Evolutionary conservation across 2,329 filamentous ascomycete species (phyloP), one percentile per base, ranked within the genome.

Genomic region (Plectosphaerella cucumerina): DNA sequence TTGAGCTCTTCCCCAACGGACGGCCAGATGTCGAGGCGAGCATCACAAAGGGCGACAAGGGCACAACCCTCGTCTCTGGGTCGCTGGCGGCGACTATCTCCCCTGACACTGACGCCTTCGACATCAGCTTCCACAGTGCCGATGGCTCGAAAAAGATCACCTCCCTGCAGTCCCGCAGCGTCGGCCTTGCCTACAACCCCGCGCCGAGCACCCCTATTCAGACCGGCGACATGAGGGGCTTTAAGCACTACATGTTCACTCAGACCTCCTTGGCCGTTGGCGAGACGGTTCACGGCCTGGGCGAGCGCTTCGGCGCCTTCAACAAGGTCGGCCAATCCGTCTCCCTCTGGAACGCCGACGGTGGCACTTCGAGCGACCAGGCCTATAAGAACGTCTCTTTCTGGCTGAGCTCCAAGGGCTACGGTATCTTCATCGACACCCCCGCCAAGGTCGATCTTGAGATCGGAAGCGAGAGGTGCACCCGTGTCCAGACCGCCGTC

Each of bases 261-360:
- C 78, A 81, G 62, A 81, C 77, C 1, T 75, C 71, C 5, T 68
- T 82, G 2, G 68, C 70, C 3, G 77, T 82, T 1, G 79, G 79
- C 23, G 88, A 91, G 65, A 81, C 83, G 1, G 77, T 91, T 14
- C 86, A 89, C 64, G 87, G 88, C 0, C 75, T 91, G 4, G 88
- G 87, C 2, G 87, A 91, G 68, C 76, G 88, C 14, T 92, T 91
- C 62, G 87, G 87, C 0, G 81, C 85, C 6, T 88, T 87, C 67
- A 86, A 88, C 64, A 90, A 89, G 65, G 82, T 90, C 41, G 87
- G 87, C 12, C 87, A 91, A 65, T 75, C 77, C 12, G 70, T 91
- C 9, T 74, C 80, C 50, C 76, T 91, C 8, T 84, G 80, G 79
- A 84, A 84, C 57, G 75, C 77, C 14, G 81, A 84, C 57, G 81